phyloP scores from a whole-genome alignment of 2,329 filamentous ascomycete genomes.

The Nothophaeocryptopus gaeumannii region DNA sequence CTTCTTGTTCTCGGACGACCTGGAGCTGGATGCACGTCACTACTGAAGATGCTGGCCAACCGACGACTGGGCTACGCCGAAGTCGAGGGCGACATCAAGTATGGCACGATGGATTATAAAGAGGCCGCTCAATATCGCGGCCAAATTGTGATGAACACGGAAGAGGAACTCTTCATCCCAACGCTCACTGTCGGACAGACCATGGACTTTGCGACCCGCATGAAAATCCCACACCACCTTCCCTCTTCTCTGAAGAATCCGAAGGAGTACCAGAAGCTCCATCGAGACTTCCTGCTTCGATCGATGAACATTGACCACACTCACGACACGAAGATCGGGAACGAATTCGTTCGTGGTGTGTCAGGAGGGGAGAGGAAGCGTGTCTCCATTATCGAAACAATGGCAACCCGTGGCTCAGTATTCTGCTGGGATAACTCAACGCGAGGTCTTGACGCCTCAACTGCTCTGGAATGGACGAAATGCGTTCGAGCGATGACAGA shows the following conservation, averaged over 20 bases:
- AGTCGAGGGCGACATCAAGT: conserved; percentile 59
- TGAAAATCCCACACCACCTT: conserved; percentile 48
- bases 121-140: conserved; percentile 46
- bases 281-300: conserved; percentile 55
- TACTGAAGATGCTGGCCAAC: conserved; percentile 68
- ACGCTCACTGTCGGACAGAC: conserved; percentile 58
- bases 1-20: conserved; percentile 33
- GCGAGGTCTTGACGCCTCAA: conserved; percentile 63
- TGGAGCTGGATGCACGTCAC: conserved; percentile 57
- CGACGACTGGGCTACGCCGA: conserved; percentile 44
- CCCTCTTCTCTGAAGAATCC: conserved; percentile 34
- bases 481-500: conserved; percentile 64
- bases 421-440: conserved; percentile 68
- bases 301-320: conserved; percentile 61
- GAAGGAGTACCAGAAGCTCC: conserved; percentile 47
- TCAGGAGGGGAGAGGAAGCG: conserved; percentile 68
- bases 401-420: conserved; percentile 58
- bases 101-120: conserved; percentile 47
- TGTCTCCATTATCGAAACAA: conserved; percentile 64
- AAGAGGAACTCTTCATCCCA: conserved; percentile 54
- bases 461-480: conserved; percentile 54
- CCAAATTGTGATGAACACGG: conserved; percentile 47
- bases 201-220: conserved; percentile 54
- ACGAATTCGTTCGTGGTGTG: conserved; percentile 64
- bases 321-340: conserved; percentile 63